Percentiles rank a stretch among this genome's conserved stretches.
Conservation (phyloP, 148 eudicot species). For the Vaccinium corymbosum region DNA sequence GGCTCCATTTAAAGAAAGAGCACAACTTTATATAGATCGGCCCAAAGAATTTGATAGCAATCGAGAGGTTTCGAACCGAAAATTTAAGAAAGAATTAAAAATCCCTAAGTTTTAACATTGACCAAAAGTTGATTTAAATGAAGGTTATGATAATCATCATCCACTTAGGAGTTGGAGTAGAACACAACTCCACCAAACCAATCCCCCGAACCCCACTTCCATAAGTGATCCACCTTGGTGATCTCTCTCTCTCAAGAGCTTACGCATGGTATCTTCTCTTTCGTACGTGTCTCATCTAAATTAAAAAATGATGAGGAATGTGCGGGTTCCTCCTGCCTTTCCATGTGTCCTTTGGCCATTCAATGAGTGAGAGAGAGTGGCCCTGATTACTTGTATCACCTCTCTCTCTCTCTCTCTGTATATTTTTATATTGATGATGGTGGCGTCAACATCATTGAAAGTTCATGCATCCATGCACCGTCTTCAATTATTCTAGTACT, state of each 20-base stretch:
- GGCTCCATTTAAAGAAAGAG: too few species aligned
- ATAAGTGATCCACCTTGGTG: background rate
- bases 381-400: background rate
- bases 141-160: background rate
- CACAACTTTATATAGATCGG: too few species aligned
- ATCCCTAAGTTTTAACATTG: too few species aligned
- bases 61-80: too few species aligned
- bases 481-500: background rate
- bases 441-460: slow-evolving; percentile 21
- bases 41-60: too few species aligned
- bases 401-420: too few species aligned
- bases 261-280: slow-evolving; percentile 19
- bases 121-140: background rate
- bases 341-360: slow-evolving; percentile 19
- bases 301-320: background rate
- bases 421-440: background rate
- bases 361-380: slow-evolving; percentile 16
- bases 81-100: too few species aligned
- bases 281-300: background rate
- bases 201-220: background rate
- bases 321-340: slow-evolving; percentile 22
- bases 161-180: slow-evolving; percentile 1
- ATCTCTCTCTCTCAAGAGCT: background rate
- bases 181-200: background rate
- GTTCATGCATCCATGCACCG: background rate